Evolutionary conservation across 108 stramenopile genomes (phyloP).

Genomic region (Cylindrotheca closterium): DNA sequence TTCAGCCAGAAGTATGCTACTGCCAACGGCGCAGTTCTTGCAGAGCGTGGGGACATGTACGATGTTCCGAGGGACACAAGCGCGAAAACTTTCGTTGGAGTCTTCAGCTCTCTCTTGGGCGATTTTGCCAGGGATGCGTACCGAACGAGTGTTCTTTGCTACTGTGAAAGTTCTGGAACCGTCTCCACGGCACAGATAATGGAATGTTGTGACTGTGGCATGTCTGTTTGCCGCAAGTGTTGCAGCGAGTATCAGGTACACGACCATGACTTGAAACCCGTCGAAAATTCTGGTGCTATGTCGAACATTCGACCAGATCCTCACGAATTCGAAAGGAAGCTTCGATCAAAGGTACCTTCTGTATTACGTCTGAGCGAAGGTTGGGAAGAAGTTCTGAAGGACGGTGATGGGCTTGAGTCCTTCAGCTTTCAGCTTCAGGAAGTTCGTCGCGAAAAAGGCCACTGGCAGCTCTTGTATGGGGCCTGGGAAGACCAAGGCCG

Average conservation of each 20-base stretch:
- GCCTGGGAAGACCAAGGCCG: conserved; percentile 54
- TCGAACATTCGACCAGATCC: conserved; percentile 30
- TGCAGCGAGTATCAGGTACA: conserved; percentile 34
- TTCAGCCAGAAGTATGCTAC: conserved; percentile 41
- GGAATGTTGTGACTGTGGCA: conserved; percentile 38
- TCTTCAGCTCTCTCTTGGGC: conserved; percentile 17
- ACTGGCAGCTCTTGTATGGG: conserved; percentile 47
- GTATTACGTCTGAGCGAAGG: conserved; percentile 27
- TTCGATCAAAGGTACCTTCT: conserved; percentile 36
- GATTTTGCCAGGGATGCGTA: conserved; percentile 23
- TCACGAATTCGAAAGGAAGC: conserved; percentile 40
- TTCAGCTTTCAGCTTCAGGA: conserved; percentile 51
- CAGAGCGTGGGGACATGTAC: conserved; percentile 41
- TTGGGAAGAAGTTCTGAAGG: conserved; percentile 29
- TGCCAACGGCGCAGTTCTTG: conserved; percentile 31
- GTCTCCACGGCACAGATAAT: conserved; percentile 36
- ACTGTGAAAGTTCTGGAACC: conserved; percentile 42
- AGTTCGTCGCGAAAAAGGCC: conserved; percentile 39
- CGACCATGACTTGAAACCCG: conserved; percentile 36
- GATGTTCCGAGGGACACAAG: neutral
- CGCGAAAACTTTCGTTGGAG: conserved; percentile 4
- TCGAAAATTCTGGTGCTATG: conserved; percentile 1
- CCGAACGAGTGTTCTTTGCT: conserved; percentile 33
- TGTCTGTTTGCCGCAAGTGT: conserved; percentile 38
- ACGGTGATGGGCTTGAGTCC: conserved; percentile 36